Evolutionary conservation across 2,329 filamentous ascomycete genomes (phyloP), one percentile per base, ranked within the genome.

Genomic region (Chaetomiaceae sp.): DNA sequence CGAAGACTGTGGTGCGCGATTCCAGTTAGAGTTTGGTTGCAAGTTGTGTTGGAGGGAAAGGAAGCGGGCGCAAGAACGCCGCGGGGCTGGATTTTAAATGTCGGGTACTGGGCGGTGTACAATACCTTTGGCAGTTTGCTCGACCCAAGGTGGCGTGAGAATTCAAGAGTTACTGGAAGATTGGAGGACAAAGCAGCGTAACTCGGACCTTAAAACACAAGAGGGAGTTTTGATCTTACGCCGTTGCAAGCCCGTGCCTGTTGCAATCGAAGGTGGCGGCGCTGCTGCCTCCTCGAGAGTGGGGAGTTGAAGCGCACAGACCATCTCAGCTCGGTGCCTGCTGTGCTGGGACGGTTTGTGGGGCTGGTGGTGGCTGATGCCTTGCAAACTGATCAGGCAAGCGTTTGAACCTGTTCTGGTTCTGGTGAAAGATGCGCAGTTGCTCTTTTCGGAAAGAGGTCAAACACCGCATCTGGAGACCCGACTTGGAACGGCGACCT

Each of bases 11-110:
- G 31, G 19, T 8, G 19, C 23, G 19, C 3, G 33, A 17, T 11
- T 17, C 15, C 19, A 27, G 45, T 47, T 25, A 19, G 38, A 8
- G 38, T 27, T 33, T 52, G 36, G 50, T 52, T 46, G 33, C n/a
- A 23, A 11, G 15, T 15, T 17, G 47, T 5, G 22, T 43, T 42
- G 29, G 27, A 19, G 31, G 47, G 29, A 38, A 20, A 31, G 46
- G 22, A 17, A 31, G 20, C 19, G 23, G 33, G n/a, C 2, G 33
- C 23, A 20, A 20, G 22, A 29, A 14, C 15, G 27, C 9, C 7
- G n/a, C 8, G 45, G 45, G 23, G 14, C 33, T 8, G 22, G 5
- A 4, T 38, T 47, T 38, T 20, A 47, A 38, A 38, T 1, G 22
- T 20, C 7, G 6, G 4, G n/a, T n/a, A 29, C 27, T 31, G 9